phyloP scores from a whole-genome alignment of 148 eudicot genomes.

The Beta vulgaris region DNA sequence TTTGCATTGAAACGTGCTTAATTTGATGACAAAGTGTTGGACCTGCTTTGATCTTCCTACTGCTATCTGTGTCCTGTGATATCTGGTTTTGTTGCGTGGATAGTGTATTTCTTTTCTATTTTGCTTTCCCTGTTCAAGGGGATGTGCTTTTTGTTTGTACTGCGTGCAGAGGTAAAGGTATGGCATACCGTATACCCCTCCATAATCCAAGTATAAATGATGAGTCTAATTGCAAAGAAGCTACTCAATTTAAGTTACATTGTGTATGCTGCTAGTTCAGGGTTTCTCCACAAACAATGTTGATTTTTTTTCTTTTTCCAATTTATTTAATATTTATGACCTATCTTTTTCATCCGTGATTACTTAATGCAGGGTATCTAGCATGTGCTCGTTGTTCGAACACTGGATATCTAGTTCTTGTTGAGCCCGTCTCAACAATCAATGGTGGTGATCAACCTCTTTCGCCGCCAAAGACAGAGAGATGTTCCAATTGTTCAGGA shows the following conservation, averaged over 20 bases:
- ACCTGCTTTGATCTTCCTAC: no score
- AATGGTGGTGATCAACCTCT: constrained; percentile 69
- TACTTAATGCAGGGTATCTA: constrained; percentile 69
- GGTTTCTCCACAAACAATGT: background rate
- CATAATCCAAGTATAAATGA: background rate
- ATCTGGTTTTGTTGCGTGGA: no score
- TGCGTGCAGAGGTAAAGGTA: background rate
- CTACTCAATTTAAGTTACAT: background rate
- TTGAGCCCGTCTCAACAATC: constrained; percentile 69
- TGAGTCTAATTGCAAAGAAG: background rate
- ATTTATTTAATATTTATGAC: background rate
- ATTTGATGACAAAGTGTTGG: background rate
- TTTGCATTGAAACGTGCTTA: background rate
- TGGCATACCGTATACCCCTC: background rate
- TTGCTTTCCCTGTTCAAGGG: no score
- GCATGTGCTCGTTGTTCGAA: constrained; percentile 97
- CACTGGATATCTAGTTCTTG: constrained; percentile 78
- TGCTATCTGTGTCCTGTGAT: no score
- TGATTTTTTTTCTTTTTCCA: background rate
- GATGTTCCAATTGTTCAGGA: constrained; percentile 91
- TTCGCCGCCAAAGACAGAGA: constrained; percentile 68
- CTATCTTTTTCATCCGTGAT: background rate
- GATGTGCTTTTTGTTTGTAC: background rate
- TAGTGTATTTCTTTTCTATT: no score
- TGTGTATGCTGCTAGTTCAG: background rate